phyloP scores from a whole-genome alignment of 1,284 basidiomycete genomes.

The Sporisorium sorghi region DNA sequence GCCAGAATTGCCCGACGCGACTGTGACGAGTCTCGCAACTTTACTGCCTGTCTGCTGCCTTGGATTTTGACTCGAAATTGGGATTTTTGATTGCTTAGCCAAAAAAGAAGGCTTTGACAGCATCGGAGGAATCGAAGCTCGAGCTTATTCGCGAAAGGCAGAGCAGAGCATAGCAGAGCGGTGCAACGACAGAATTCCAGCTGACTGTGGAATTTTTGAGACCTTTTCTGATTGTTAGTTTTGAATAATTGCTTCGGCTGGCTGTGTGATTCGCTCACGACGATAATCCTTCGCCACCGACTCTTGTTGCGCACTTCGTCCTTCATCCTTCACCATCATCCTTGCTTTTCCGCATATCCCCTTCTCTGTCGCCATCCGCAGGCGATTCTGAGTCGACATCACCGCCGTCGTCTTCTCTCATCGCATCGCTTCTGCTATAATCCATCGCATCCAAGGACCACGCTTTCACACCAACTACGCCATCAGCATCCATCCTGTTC shows the following conservation, averaged over 20 bases:
- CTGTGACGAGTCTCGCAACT: too few species aligned
- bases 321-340: not conserved
- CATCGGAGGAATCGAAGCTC: conserved; percentile 3
- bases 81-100: conserved; percentile 7
- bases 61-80: not conserved
- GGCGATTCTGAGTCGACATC: not conserved
- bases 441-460: conserved; percentile 1
- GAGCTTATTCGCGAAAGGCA: not conserved
- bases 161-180: too few species aligned
- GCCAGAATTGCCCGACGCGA: conserved; percentile 6
- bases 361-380: not conserved
- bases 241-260: conserved; percentile 4
- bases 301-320: not conserved
- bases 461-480: not conserved
- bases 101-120: not conserved
- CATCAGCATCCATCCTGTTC: not conserved
- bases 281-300: conserved; percentile 19
- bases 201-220: not conserved
- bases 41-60: conserved; percentile 10
- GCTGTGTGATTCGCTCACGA: conserved; percentile 8
- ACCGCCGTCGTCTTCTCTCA: not conserved
- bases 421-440: not conserved
- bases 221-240: not conserved
- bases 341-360: not conserved
- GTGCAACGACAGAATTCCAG: too few species aligned